These are phyloP conservation scores for Mariannaea sp. DNA, from an alignment of 2,329 filamentous ascomycete species.

Conservation along the genomic window DNA sequence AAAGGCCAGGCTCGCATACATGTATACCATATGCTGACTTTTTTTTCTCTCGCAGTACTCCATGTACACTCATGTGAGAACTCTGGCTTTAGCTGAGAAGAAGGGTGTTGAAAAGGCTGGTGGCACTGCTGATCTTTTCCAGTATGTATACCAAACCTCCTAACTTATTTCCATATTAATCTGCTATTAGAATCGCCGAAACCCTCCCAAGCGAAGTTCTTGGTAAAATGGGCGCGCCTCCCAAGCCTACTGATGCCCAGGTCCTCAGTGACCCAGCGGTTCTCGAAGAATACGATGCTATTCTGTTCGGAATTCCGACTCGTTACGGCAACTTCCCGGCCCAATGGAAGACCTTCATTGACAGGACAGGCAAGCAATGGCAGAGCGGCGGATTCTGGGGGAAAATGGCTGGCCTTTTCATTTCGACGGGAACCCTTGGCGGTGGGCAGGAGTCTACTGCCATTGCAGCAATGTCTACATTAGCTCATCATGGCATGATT, in stretches of 20 bases:
- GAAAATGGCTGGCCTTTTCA: constrained; percentile 90
- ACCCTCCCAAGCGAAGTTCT: constrained; percentile 86
- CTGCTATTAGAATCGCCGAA: no score
- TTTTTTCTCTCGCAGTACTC: constrained; percentile 74
- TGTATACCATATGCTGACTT: no score
- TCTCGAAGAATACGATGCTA: constrained; percentile 80
- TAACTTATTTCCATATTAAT: no score
- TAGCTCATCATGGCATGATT: constrained; percentile 92
- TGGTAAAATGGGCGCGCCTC: constrained; percentile 85
- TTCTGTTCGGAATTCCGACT: constrained; percentile 94
- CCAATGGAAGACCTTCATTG: constrained; percentile 94
- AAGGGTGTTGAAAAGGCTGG: constrained; percentile 87
- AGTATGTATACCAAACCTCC: no score
- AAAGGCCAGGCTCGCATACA: no score
- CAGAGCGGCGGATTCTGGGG: constrained; percentile 74
- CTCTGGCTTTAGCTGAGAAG: constrained; percentile 88
- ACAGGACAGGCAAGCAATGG: constrained; percentile 89
- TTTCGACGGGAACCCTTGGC: constrained; percentile 79
- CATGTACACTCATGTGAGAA: constrained; percentile 88
- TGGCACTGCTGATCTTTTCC: constrained; percentile 79
- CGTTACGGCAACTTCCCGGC: constrained; percentile 96
- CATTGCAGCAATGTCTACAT: constrained; percentile 79
- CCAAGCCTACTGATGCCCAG: constrained; percentile 71
- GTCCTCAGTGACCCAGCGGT: constrained; percentile 60
- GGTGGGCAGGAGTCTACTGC: constrained; percentile 94